phyloP scores from a whole-genome alignment of 441 rosid species.

The Corymbia calophylla region DNA sequence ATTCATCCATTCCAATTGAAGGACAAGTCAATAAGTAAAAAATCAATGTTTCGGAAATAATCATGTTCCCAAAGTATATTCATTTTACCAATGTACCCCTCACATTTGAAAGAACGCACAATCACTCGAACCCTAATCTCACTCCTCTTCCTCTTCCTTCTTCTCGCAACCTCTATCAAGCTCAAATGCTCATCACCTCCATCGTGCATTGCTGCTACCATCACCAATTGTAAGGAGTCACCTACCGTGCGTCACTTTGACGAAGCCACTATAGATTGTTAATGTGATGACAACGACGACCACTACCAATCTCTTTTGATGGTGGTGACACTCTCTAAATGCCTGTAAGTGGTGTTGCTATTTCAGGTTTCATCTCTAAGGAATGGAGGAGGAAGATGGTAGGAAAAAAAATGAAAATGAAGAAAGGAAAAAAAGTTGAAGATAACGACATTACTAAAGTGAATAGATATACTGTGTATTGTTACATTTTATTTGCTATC shows the following conservation, averaged over 20 bases:
- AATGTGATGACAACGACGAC: neutral
- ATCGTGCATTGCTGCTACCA: neutral
- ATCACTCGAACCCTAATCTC: neutral
- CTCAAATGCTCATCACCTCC: neutral
- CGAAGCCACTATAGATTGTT: neutral
- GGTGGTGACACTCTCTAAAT: neutral
- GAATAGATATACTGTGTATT: accelerated
- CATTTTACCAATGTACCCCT: neutral
- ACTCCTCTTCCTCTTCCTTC: neutral
- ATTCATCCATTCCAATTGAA: neutral
- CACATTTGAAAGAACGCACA: neutral
- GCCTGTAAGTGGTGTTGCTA: neutral
- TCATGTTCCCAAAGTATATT: neutral
- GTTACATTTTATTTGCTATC: neutral
- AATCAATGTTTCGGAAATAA: no score
- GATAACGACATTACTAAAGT: neutral
- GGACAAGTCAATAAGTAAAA: no score
- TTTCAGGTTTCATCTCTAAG: neutral
- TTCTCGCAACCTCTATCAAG: neutral
- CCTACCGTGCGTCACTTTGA: neutral
- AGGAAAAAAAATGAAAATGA: neutral
- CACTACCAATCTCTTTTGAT: neutral
- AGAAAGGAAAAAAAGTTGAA: neutral
- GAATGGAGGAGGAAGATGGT: neutral
- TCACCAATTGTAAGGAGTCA: neutral